Percentiles rank a stretch among this genome's conserved stretches.
Conservation (phyloP, 2,329 filamentous ascomycete genomes). For the Fusarium sp. region DNA sequence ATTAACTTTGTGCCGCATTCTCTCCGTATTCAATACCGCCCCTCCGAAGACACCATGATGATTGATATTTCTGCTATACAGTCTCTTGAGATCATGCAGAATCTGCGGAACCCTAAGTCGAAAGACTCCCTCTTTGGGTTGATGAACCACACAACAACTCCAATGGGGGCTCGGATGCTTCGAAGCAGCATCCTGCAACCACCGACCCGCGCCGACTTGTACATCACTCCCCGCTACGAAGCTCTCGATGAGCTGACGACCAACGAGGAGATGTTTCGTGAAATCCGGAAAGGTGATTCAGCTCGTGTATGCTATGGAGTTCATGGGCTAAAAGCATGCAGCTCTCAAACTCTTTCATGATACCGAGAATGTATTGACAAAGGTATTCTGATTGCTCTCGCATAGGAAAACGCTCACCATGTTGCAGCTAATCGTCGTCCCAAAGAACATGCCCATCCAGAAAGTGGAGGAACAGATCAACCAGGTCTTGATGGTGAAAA, state of each 20-base stretch:
- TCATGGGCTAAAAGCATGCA: slow-evolving; percentile 41
- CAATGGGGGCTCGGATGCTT: slow-evolving; percentile 88
- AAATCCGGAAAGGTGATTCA: slow-evolving; percentile 73
- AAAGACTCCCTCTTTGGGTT: slow-evolving; percentile 87
- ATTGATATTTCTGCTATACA: slow-evolving; percentile 90
- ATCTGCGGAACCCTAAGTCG: slow-evolving; percentile 80
- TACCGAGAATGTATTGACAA: slow-evolving; percentile 82
- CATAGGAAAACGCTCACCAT: not conserved
- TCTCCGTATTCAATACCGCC: slow-evolving; percentile 86
- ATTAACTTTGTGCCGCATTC: slow-evolving; percentile 82
- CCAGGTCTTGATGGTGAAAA: slow-evolving; percentile 87
- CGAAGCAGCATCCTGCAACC: slow-evolving; percentile 91
- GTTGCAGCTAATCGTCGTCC: slow-evolving; percentile 78
- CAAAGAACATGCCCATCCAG: slow-evolving; percentile 72
- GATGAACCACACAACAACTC: slow-evolving; percentile 85
- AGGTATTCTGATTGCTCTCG: slow-evolving; percentile 58
- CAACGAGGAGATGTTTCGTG: slow-evolving; percentile 87
- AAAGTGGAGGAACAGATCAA: slow-evolving; percentile 86
- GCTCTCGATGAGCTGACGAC: slow-evolving; percentile 84
- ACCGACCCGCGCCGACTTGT: slow-evolving; percentile 74
- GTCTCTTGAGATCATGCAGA: slow-evolving; percentile 91
- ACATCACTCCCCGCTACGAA: slow-evolving; percentile 80
- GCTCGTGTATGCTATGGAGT: rapidly evolving
- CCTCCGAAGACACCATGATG: slow-evolving; percentile 94
- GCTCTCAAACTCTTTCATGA: slow-evolving; percentile 82